Conservation (phyloP, 176 grass and related monocot genomes). For the Pontederia paniculata region DNA sequence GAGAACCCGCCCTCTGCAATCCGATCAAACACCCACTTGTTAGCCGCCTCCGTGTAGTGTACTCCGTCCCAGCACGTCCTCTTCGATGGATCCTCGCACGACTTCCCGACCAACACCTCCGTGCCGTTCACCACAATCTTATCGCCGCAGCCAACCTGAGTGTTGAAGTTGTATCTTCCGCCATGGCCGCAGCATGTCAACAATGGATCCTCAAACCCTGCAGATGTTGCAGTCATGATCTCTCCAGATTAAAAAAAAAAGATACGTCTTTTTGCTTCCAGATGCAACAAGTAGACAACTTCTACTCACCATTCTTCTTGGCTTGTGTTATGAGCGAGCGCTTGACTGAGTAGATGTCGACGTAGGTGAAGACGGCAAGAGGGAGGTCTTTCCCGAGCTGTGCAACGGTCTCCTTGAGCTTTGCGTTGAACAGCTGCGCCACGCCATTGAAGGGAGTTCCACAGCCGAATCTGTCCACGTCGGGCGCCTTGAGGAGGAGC, state of each 20-base stretch:
- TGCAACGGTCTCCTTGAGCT: slow-evolving; percentile 60
- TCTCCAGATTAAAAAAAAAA: no score
- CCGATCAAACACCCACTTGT: slow-evolving; percentile 62
- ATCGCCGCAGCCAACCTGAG: slow-evolving; percentile 41
- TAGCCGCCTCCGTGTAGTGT: slow-evolving; percentile 78
- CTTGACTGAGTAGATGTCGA: slow-evolving; percentile 76
- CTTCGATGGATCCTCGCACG: slow-evolving; percentile 54
- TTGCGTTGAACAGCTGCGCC: slow-evolving; percentile 57
- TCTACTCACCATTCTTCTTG: slow-evolving; percentile 47
- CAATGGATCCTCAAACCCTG: slow-evolving; percentile 62
- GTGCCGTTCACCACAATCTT: slow-evolving; percentile 52
- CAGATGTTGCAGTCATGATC: slow-evolving; percentile 37
- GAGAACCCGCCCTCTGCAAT: slow-evolving; percentile 31
- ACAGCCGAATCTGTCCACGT: slow-evolving; percentile 42
- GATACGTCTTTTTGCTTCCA: not conserved
- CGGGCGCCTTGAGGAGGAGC: slow-evolving; percentile 20
- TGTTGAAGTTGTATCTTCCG: slow-evolving; percentile 64
- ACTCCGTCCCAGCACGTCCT: slow-evolving; percentile 83
- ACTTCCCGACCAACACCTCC: slow-evolving; percentile 38
- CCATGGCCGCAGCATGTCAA: slow-evolving; percentile 73
- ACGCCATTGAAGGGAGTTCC: slow-evolving; percentile 62
- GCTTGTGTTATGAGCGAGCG: slow-evolving; percentile 60
- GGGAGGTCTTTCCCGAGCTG: slow-evolving; percentile 43
- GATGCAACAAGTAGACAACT: no score
- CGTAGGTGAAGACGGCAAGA: slow-evolving; percentile 59